A percentile compares a stretch with the other conserved stretches of the same genome.
phyloP scores from a whole-genome alignment of 495 filamentous ascomycete species.

The Aspergillus campestris region DNA sequence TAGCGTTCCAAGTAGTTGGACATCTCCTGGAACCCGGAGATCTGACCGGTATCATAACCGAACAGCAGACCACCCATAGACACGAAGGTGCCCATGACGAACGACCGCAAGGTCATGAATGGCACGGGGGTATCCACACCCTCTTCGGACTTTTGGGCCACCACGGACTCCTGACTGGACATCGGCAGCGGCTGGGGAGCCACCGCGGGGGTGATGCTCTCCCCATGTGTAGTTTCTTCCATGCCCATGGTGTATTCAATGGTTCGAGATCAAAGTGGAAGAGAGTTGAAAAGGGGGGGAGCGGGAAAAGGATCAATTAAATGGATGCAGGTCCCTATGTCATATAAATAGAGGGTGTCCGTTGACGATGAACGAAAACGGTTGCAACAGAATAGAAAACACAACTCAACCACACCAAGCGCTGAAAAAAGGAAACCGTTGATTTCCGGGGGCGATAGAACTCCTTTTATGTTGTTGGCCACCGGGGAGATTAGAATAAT shows the following conservation, averaged over 20 bases:
- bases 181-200: constrained; percentile 11
- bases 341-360: too few species aligned
- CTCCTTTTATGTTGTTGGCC: too few species aligned
- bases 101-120: constrained; percentile 34
- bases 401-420: too few species aligned
- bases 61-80: constrained; percentile 65
- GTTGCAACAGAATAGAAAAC: too few species aligned
- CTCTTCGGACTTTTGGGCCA: constrained; percentile 15
- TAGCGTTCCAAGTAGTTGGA: constrained; percentile 39
- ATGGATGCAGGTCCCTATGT: too few species aligned
- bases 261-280: too few species aligned
- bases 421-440: too few species aligned
- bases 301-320: too few species aligned
- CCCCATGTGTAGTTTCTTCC: constrained; percentile 27
- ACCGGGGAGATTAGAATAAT: too few species aligned
- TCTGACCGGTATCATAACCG: constrained; percentile 44
- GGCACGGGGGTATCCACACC: constrained; percentile 34
- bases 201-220: constrained; percentile 28
- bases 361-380: too few species aligned
- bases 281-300: neutral
- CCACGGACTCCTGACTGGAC: constrained; percentile 19
- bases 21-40: constrained; percentile 55
- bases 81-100: constrained; percentile 46
- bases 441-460: too few species aligned
- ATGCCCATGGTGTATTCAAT: constrained; percentile 20